Base-by-base conservation (phyloP, 1,284 basidiomycete species). In the Peniophora sp. region DNA sequence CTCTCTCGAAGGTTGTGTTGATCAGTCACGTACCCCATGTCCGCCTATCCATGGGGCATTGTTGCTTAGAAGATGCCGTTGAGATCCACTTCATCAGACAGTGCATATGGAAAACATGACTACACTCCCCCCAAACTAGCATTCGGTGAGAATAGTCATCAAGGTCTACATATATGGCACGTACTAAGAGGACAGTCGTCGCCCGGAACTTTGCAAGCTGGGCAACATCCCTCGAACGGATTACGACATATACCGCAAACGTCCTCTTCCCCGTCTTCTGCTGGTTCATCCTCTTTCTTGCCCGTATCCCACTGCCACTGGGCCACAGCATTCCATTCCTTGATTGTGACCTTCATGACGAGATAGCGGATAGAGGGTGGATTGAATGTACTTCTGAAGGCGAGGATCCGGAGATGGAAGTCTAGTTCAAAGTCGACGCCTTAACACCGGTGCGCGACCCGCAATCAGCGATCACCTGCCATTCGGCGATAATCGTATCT, bases 211-310 rank as follows among this genome's bases (percentile, higher is more conserved):
- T 93, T 95, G 69, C 94, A 97, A 3, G 85, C 80, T 3, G 94
- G 92, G 69, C 94, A 97, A 59, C 91, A 94, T 0, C 87, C 89
- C 64, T 97, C 94, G 61, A 85, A 97, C 0, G 92, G 82, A 3
- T 92, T 84, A 45, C 92, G 82, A 67, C 94, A 97, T 57, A 97
- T 97, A 5, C 94, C 94, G 66, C 94, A 97, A 14, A 96, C 88
- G 58, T 96, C 92, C 10, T 81, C 76, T 42, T 81, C 76, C 3
- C 57, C 65, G 27, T 65, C 65, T 32, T 53, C 60, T 17, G 68
- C 69, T 23, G 65, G 64, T 9, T 58, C 48, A 24, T 50, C 56
- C 43, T 62, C 62, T 36, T 56, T 60, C 10, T 70, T 71, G 15
- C 80, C 79, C 0, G 79, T 85, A 59, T 92, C 85, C 91, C 91